These are phyloP conservation scores for Moringa oleifera DNA, from an alignment of 345 rosid genomes.

Conservation along the genomic window DNA sequence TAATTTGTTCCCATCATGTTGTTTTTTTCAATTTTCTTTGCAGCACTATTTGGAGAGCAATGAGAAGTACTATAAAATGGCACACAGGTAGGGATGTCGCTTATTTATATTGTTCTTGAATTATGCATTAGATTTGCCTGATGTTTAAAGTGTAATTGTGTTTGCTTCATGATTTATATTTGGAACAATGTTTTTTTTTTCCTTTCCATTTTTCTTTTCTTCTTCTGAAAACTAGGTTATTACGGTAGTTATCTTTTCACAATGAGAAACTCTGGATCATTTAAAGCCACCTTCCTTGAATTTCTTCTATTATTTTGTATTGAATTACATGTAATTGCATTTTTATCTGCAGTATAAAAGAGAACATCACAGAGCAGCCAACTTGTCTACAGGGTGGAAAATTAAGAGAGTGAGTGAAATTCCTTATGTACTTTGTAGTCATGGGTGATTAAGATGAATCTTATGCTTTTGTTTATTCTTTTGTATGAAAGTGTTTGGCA, in stretches of 20 bases:
- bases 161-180: not conserved
- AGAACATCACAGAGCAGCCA: slow-evolving; percentile 83
- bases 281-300: not conserved
- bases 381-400: slow-evolving; percentile 64
- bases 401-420: slow-evolving; percentile 76
- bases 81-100: slow-evolving; percentile 57
- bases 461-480: not conserved
- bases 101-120: not conserved
- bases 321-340: not conserved
- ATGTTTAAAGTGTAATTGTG: not conserved
- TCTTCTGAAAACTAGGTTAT: not conserved
- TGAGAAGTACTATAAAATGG: slow-evolving; percentile 94
- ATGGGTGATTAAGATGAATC: too few species aligned
- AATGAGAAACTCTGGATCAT: slow-evolving; percentile 1
- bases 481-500: slow-evolving; percentile 12
- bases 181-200: not conserved
- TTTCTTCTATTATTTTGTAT: not conserved
- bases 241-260: too few species aligned
- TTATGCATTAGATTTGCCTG: not conserved
- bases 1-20: slow-evolving; percentile 3
- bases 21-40: slow-evolving; percentile 20
- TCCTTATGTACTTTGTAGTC: slow-evolving; percentile 5
- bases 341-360: slow-evolving; percentile 66
- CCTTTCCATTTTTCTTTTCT: not conserved
- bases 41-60: slow-evolving; percentile 96